Evolutionary conservation across 805 yeast genomes (phyloP).

Genomic region (Ogataea henricii): DNA sequence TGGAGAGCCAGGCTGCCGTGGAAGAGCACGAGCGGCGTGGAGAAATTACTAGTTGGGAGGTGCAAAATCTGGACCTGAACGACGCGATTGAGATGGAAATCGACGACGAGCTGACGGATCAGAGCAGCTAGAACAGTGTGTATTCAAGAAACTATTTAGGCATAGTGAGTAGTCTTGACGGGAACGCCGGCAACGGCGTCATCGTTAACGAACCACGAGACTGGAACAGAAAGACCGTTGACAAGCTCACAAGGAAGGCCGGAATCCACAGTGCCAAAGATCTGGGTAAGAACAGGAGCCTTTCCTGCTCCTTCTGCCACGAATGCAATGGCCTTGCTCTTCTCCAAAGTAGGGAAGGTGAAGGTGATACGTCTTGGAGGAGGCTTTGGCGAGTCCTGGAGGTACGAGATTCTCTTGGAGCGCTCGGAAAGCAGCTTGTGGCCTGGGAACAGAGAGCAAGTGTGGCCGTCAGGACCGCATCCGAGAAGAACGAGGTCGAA

Average conservation of each 20-base stretch:
- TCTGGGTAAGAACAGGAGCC: conserved; percentile 67
- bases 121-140: conserved; percentile 7
- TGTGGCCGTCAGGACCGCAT: conserved; percentile 96
- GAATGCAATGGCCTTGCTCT: conserved; percentile 62
- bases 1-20: conserved; percentile 12
- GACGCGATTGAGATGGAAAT: conserved; percentile 30
- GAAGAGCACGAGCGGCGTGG: conserved; percentile 7
- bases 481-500: conserved; percentile 78
- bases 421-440: conserved; percentile 65
- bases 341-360: conserved; percentile 73
- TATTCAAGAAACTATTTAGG: neutral
- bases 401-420: conserved; percentile 54
- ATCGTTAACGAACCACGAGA: conserved; percentile 81
- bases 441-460: conserved; percentile 90
- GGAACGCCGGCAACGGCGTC: conserved; percentile 70
- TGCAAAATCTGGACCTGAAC: conserved; percentile 29
- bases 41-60: conserved; percentile 32
- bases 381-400: conserved; percentile 88
- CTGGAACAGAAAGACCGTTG: conserved; percentile 57
- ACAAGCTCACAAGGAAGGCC: conserved; percentile 75
- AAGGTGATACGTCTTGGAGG: conserved; percentile 91
- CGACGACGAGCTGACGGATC: conserved; percentile 20
- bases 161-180: conserved; percentile 19
- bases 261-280: conserved; percentile 52
- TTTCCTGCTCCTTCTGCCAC: conserved; percentile 90